These are phyloP conservation scores for Ophiosphaerella narmari DNA, from an alignment of 2,329 filamentous ascomycete genomes.

Conservation along the genomic window DNA sequence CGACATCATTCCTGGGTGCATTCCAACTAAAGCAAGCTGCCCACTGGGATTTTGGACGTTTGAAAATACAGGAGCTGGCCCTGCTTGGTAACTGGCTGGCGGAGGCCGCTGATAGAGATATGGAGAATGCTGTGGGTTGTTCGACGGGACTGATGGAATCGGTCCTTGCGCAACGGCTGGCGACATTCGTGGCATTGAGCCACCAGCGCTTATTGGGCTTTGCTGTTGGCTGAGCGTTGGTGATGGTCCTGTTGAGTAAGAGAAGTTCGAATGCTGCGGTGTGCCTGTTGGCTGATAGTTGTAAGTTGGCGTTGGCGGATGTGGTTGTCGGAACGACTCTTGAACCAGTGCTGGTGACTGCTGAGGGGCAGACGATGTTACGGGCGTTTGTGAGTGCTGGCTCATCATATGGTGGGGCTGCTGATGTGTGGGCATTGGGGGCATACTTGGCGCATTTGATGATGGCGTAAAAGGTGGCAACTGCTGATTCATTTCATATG, in stretches of 20 bases:
- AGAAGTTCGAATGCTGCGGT: constrained; percentile 54
- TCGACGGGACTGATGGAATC: constrained; percentile 53
- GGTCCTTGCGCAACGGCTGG: constrained; percentile 53
- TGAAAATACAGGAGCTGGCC: constrained; percentile 70
- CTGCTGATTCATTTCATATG: constrained; percentile 65
- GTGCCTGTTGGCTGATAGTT: constrained; percentile 62
- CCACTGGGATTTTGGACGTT: constrained; percentile 76
- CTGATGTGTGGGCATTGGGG: constrained; percentile 52
- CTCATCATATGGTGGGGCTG: constrained; percentile 55
- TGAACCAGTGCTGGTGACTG: constrained; percentile 62
- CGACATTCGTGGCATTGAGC: constrained; percentile 56
- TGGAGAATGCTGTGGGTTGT: constrained; percentile 53
- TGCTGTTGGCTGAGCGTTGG: constrained; percentile 50
- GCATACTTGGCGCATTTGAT: constrained; percentile 56
- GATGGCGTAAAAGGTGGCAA: constrained; percentile 66
- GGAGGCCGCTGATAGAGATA: constrained; percentile 55
- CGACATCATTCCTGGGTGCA: constrained; percentile 60
- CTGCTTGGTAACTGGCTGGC: constrained; percentile 50
- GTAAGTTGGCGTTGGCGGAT: constrained; percentile 66
- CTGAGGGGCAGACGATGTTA: constrained; percentile 43
- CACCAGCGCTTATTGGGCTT: constrained; percentile 55
- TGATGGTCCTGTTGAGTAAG: constrained; percentile 56
- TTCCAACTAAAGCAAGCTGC: constrained; percentile 72
- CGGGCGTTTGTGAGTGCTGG: constrained; percentile 42
- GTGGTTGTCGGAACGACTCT: constrained; percentile 63